Evolutionary conservation across 306 rosid genomes (phyloP).

Genomic region (Quercus agrifolia): DNA sequence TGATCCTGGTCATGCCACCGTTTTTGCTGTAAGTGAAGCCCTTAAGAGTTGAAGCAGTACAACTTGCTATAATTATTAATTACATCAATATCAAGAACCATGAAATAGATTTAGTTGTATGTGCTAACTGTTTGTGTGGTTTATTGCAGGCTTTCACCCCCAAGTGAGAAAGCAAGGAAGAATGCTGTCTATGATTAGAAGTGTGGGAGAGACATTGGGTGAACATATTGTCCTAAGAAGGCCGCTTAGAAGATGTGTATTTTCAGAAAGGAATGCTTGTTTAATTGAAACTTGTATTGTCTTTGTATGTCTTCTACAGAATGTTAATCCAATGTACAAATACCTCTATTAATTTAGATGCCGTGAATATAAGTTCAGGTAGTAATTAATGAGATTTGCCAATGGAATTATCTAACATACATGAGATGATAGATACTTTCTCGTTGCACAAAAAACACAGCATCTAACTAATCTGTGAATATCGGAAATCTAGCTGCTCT

Average conservation of each 20-base stretch:
- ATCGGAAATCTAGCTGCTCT: neutral
- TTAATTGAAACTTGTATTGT: slow-evolving; percentile 32
- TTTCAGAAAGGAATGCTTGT: slow-evolving; percentile 21
- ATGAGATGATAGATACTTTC: neutral
- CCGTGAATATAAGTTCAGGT: slow-evolving; percentile 32
- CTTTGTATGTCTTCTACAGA: slow-evolving; percentile 38
- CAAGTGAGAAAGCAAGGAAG: slow-evolving; percentile 37
- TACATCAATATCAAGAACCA: neutral
- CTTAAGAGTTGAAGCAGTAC: neutral
- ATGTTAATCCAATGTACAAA: slow-evolving; percentile 49
- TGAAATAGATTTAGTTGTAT: neutral
- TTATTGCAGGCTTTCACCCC: slow-evolving; percentile 68
- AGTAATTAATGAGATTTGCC: slow-evolving; percentile 1
- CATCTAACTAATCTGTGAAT: neutral
- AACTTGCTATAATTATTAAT: neutral
- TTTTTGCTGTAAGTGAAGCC: slow-evolving; percentile 48
- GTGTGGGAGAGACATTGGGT: slow-evolving; percentile 20
- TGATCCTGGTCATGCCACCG: slow-evolving; percentile 76
- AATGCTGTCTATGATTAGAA: slow-evolving; percentile 8
- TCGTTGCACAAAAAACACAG: neutral
- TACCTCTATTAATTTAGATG: slow-evolving; percentile 21
- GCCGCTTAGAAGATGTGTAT: slow-evolving; percentile 3
- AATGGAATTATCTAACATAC: neutral
- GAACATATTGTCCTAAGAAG: neutral
- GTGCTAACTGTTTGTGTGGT: slow-evolving; percentile 12